Base-by-base conservation (phyloP, 768 basidiomycete genomes). In the Phylloporus rhodoxanthus region DNA sequence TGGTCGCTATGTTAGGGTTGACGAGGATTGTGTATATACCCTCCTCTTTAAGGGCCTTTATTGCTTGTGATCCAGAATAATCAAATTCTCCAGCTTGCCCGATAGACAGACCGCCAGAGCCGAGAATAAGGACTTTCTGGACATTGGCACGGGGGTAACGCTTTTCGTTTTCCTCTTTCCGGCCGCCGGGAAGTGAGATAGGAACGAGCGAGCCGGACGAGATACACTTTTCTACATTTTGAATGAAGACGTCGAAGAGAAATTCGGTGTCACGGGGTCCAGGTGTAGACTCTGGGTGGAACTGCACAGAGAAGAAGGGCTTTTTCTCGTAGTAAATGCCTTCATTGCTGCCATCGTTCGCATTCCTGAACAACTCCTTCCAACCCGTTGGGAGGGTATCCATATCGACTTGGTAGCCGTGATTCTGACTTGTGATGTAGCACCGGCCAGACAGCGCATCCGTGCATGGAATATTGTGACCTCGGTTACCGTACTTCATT, bases 31-130 rank as follows among this genome's bases (percentile, higher is more conserved):
- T 99, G 72, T 96, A 98, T 64, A 99, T 98, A 29, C 96, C 96
- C 67, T 98, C 96, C 66, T 91, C 91, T 72, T 98, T 98, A 57
- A 99, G 79, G 9, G 96, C 96, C 71, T 99, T 99, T 79, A 99
- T 95, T 11, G 96, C 95, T 68, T 99, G 96, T 33, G 92, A 95
- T 54, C 96, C 96, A 0, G 96, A 98, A 72, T 99, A 99, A 71
- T 99, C 96, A 71, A 99, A 99, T 70, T 99, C 96, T 58, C 96
- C 96, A 1, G 96, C 96, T 66, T 99, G 96, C 43, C 96, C 96
- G 57, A 99, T 99, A 10, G 94, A 97, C 17, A 99, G 75, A 55
- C 96, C 96, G 25, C 96, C 96, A 6, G 95, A 97, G 41, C 96
- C 96, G 44, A 99, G 83, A 57, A 99, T 91, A 59, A 99, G 78